phyloP scores from a whole-genome alignment of 495 filamentous ascomycete species.

The Halenospora varia region DNA sequence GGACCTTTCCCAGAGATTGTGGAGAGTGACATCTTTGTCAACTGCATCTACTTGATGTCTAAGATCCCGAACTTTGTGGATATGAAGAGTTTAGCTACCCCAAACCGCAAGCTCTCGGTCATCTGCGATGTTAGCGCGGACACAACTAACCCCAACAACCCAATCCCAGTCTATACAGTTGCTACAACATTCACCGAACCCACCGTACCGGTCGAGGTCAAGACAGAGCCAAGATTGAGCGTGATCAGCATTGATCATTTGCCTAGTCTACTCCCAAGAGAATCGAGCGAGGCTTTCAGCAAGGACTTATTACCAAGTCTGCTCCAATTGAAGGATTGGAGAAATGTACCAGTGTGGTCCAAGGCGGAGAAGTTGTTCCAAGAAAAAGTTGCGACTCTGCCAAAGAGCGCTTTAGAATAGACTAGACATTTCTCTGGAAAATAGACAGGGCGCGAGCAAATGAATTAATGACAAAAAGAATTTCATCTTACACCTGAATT shows the following conservation, averaged over 20 bases:
- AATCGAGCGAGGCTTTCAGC: conserved; percentile 86
- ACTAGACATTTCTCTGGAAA: not conserved
- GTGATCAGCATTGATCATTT: conserved; percentile 92
- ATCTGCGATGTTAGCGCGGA: conserved; percentile 85
- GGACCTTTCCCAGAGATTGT: conserved; percentile 89
- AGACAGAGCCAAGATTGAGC: conserved; percentile 54
- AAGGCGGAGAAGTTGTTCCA: conserved; percentile 80
- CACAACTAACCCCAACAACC: conserved; percentile 71
- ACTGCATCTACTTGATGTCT: conserved; percentile 82
- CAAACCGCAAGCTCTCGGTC: conserved; percentile 72
- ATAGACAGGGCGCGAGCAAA: not conserved
- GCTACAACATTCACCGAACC: conserved; percentile 80
- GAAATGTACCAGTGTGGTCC: conserved; percentile 71
- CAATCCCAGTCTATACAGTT: conserved; percentile 79
- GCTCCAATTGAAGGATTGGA: conserved; percentile 70
- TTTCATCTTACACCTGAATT: too few species aligned
- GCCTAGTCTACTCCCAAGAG: conserved; percentile 78
- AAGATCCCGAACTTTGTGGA: conserved; percentile 73
- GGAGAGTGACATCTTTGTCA: conserved; percentile 78
- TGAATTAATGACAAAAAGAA: too few species aligned
- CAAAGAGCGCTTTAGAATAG: conserved; percentile 23
- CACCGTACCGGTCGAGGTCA: conserved; percentile 67
- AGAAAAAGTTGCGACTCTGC: conserved; percentile 76
- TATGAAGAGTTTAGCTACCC: conserved; percentile 58
- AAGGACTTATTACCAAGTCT: conserved; percentile 73